Conservation (phyloP, 2,329 filamentous ascomycete genomes). For the Endothia cerciana region DNA sequence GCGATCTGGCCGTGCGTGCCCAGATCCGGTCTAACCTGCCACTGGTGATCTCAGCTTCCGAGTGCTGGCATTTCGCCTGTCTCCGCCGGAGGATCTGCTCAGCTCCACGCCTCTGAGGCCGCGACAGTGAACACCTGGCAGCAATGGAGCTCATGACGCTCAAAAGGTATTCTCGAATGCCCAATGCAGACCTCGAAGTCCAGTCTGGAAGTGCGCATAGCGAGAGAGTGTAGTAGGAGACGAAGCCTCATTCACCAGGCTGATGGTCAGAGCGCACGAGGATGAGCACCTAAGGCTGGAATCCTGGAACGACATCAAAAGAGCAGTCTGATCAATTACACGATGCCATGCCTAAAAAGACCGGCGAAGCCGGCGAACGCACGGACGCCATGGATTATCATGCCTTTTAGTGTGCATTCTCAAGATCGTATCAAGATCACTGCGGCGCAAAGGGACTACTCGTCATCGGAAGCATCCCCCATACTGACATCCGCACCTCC, state of each 20-base stretch:
- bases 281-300: background rate
- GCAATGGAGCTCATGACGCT: no score
- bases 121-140: no score
- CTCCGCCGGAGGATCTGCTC: no score
- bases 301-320: background rate
- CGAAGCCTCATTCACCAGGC: background rate
- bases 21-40: no score
- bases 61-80: no score
- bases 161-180: no score
- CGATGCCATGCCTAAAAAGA: background rate
- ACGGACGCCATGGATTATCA: background rate
- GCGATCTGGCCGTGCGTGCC: no score
- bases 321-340: background rate
- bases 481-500: constrained; percentile 38
- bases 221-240: background rate
- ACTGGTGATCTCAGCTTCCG: no score
- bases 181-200: background rate
- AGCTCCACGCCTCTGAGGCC: no score
- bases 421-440: background rate
- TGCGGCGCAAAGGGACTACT: constrained; percentile 27
- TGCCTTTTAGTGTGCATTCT: background rate
- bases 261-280: background rate
- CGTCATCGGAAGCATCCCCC: constrained; percentile 40
- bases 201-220: background rate
- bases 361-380: background rate